Evolutionary conservation across 306 rosid genomes (phyloP).

Genomic region (Trichosanthes cucumerina): DNA sequence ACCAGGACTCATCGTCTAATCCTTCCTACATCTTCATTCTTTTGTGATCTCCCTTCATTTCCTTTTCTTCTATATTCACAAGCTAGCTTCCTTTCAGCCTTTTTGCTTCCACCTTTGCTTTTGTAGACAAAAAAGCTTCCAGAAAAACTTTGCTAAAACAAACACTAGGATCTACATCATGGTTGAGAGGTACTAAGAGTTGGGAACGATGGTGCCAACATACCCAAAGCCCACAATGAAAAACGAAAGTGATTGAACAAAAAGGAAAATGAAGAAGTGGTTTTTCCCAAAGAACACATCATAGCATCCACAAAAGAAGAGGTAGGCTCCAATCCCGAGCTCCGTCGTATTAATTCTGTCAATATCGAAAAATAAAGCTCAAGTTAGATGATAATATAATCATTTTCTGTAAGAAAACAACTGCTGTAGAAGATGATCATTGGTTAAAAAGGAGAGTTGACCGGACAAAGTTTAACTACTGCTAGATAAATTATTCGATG

Average conservation of each 20-base stretch:
- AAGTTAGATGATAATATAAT: neutral
- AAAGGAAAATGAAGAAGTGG: constrained; percentile 58
- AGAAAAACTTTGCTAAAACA: neutral
- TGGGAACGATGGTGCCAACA: constrained; percentile 70
- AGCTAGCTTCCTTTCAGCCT: neutral
- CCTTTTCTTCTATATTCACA: neutral
- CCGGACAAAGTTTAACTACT: too few relatives aligned
- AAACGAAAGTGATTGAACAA: constrained; percentile 55
- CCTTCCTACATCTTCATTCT: neutral
- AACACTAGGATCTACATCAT: neutral
- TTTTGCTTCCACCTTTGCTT: constrained; percentile 1
- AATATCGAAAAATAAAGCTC: constrained; percentile 11
- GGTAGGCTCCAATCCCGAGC: constrained; percentile 59
- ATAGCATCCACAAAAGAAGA: constrained; percentile 56
- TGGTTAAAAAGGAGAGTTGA: neutral
- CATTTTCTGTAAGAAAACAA: neutral
- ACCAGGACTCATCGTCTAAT: neutral
- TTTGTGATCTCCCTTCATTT: neutral
- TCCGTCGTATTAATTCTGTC: constrained; percentile 56
- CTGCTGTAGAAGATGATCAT: neutral
- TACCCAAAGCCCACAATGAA: constrained; percentile 71
- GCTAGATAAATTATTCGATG: neutral
- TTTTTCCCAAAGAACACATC: constrained; percentile 53
- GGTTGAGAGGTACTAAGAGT: constrained; percentile 16
- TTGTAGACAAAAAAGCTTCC: neutral